A percentile compares a stretch with the other conserved stretches of the same genome.
Conservation (phyloP, 2,329 filamentous ascomycete species). For the Huntiella savannae region DNA sequence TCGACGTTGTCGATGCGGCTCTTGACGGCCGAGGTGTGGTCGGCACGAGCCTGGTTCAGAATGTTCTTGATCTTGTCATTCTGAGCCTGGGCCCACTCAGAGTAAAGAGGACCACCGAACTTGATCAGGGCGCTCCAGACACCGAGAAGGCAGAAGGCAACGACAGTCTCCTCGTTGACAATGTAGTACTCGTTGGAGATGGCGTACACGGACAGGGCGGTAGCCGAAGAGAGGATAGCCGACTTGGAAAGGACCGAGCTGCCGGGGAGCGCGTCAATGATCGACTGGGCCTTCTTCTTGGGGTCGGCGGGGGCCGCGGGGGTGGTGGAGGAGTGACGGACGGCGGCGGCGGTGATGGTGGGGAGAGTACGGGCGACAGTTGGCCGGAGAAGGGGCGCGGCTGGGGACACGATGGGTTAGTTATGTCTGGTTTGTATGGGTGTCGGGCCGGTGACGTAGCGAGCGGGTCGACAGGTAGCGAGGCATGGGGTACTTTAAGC, state of each 20-base stretch:
- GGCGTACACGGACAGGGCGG: constrained; percentile 79
- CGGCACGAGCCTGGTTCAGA: constrained; percentile 78
- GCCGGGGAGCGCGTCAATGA: constrained; percentile 83
- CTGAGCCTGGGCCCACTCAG: constrained; percentile 77
- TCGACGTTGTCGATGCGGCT: constrained; percentile 82
- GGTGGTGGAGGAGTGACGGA: constrained; percentile 34
- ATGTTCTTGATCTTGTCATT: constrained; percentile 86
- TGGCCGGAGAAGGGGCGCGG: constrained; percentile 79
- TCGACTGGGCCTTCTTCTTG: constrained; percentile 90
- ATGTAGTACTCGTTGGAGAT: constrained; percentile 99
- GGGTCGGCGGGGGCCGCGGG: constrained; percentile 70
- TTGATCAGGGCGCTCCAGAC: constrained; percentile 87
- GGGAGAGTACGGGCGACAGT: constrained; percentile 56
- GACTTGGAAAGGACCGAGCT: constrained; percentile 89
- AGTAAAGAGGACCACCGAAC: constrained; percentile 83
- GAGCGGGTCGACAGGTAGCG: not conserved
- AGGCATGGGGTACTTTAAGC: not conserved
- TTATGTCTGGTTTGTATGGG: not conserved
- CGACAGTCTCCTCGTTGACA: constrained; percentile 95
- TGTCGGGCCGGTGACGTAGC: not conserved
- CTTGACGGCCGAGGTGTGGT: constrained; percentile 93
- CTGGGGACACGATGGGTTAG: constrained; percentile 23
- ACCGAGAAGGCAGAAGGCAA: constrained; percentile 77
- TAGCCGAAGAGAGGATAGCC: constrained; percentile 83
- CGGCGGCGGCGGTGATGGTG: constrained; percentile 49